phyloP scores from a whole-genome alignment of 2,329 filamentous ascomycete genomes.

The Elsinoe arachidis region DNA sequence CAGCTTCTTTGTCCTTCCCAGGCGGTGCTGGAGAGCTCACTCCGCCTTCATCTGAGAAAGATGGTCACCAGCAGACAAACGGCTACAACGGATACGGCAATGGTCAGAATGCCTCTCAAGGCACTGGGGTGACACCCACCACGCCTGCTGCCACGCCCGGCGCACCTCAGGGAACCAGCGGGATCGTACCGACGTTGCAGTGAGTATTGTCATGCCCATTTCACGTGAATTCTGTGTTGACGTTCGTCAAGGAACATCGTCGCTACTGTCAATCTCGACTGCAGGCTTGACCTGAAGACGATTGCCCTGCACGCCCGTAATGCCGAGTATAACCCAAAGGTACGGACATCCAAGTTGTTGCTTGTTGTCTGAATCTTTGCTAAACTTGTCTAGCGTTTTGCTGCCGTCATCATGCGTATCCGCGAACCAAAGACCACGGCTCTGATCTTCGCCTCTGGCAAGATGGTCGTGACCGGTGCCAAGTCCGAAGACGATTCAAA shows the following conservation, averaged over 20 bases:
- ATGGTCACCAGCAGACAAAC: slow-evolving; percentile 45
- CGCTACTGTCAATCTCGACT: slow-evolving; percentile 96
- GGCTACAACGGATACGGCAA: slow-evolving; percentile 42
- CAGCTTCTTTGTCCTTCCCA: slow-evolving; percentile 85
- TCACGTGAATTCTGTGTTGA: slow-evolving; percentile 21
- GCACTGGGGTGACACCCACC: slow-evolving; percentile 73
- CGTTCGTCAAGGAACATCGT: slow-evolving; percentile 82
- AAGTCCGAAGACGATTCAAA: slow-evolving; percentile 80
- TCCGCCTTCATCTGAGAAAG: slow-evolving; percentile 65
- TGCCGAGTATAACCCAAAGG: slow-evolving; percentile 97
- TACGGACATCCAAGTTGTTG: slow-evolving; percentile 38
- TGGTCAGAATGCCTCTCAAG: slow-evolving; percentile 39
- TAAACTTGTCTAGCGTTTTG: slow-evolving; percentile 70
- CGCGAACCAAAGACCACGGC: slow-evolving; percentile 98
- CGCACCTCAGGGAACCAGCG: slow-evolving; percentile 73
- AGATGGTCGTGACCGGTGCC: slow-evolving; percentile 83
- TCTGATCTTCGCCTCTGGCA: slow-evolving; percentile 93
- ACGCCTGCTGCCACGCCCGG: slow-evolving; percentile 89
- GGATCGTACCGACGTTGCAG: slow-evolving; percentile 89
- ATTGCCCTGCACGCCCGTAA: slow-evolving; percentile 97
- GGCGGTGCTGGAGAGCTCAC: slow-evolving; percentile 75
- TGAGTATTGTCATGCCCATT: slow-evolving; percentile 57
- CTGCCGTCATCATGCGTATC: slow-evolving; percentile 98
- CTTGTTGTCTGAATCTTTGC: slow-evolving; percentile 27
- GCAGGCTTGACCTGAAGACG: slow-evolving; percentile 95